Evolutionary conservation across 805 yeast species (phyloP).

Genomic region (Candida bentonensis): DNA sequence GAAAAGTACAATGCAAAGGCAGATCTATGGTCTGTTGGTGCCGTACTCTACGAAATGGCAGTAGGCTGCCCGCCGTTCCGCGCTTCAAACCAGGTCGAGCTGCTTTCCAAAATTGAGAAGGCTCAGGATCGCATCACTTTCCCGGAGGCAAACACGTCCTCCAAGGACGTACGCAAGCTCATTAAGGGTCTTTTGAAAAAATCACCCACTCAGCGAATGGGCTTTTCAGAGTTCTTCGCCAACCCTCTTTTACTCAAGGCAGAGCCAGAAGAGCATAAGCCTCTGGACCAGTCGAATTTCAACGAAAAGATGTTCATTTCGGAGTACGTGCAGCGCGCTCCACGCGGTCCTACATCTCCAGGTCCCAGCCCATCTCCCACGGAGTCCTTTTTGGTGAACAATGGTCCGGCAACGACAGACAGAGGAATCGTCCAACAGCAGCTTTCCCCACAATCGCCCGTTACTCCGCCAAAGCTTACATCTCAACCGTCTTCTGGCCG

Average conservation of each 20-base stretch:
- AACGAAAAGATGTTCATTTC: constrained; percentile 75
- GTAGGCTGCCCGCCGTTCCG: constrained; percentile 95
- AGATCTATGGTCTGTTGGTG: constrained; percentile 96
- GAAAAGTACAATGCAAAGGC: constrained; percentile 97
- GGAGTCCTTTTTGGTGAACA: constrained; percentile 1
- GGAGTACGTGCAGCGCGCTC: constrained; percentile 39
- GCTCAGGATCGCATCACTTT: constrained; percentile 66
- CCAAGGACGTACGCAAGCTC: constrained; percentile 50
- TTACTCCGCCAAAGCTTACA: no score
- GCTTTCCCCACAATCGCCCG: no score
- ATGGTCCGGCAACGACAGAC: background rate
- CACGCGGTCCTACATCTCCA: background rate
- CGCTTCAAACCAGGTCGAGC: constrained; percentile 85
- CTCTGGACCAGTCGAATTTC: constrained; percentile 50
- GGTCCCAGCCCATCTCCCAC: background rate
- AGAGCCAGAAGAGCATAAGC: constrained; percentile 33
- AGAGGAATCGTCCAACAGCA: background rate
- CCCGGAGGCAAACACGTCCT: constrained; percentile 53
- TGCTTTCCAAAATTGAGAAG: constrained; percentile 72
- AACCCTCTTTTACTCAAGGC: constrained; percentile 44
- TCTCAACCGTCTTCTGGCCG: background rate
- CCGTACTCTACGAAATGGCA: constrained; percentile 88
- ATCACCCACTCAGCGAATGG: constrained; percentile 77
- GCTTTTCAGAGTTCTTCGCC: constrained; percentile 75
- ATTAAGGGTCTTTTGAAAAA: constrained; percentile 67